Percentiles rank a stretch among this genome's conserved stretches.
Evolutionary conservation across 225 moss, liverwort and hornwort species (phyloP).

Genomic region (Sphagnum contortum): DNA sequence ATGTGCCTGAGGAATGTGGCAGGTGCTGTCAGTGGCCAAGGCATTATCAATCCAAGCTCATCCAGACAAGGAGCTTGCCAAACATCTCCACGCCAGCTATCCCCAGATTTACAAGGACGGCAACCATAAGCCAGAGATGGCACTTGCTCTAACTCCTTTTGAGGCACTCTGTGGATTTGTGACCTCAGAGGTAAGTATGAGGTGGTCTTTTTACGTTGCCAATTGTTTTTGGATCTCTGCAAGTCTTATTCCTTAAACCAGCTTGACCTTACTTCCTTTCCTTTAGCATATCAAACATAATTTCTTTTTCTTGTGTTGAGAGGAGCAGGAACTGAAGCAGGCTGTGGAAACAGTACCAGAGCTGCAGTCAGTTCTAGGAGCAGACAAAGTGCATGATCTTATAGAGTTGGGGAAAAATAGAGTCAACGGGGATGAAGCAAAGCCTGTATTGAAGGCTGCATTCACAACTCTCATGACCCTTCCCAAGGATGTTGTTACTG

Average conservation of each 20-base stretch:
- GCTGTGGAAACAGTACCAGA: slow-evolving; percentile 63
- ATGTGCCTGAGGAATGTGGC: slow-evolving; percentile 1
- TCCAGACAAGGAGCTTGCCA: slow-evolving; percentile 71
- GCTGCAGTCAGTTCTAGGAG: slow-evolving; percentile 35
- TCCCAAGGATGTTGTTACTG: slow-evolving; percentile 45
- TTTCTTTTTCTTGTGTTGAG: neutral
- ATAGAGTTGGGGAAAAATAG: slow-evolving; percentile 18
- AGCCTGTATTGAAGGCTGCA: slow-evolving; percentile 39
- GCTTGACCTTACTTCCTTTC: too few species aligned
- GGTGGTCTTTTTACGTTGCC: too few species aligned
- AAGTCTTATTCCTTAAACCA: too few species aligned
- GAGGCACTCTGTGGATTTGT: slow-evolving; percentile 87
- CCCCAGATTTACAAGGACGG: slow-evolving; percentile 86
- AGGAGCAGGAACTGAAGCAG: slow-evolving; percentile 58
- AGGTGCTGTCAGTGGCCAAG: slow-evolving; percentile 87
- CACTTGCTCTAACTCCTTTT: slow-evolving; percentile 75
- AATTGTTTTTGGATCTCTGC: too few species aligned
- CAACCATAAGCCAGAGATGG: slow-evolving; percentile 99
- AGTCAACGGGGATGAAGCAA: slow-evolving; percentile 14
- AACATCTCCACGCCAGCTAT: slow-evolving; percentile 35
- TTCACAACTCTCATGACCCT: slow-evolving; percentile 75
- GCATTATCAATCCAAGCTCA: slow-evolving; percentile 96
- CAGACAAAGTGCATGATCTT: slow-evolving; percentile 23
- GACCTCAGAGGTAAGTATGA: slow-evolving; percentile 27
- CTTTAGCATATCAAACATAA: too few species aligned